Evolutionary conservation across 495 filamentous ascomycete genomes (phyloP), one percentile per base, ranked within the genome.

Genomic region (Xylaria nigripes): DNA sequence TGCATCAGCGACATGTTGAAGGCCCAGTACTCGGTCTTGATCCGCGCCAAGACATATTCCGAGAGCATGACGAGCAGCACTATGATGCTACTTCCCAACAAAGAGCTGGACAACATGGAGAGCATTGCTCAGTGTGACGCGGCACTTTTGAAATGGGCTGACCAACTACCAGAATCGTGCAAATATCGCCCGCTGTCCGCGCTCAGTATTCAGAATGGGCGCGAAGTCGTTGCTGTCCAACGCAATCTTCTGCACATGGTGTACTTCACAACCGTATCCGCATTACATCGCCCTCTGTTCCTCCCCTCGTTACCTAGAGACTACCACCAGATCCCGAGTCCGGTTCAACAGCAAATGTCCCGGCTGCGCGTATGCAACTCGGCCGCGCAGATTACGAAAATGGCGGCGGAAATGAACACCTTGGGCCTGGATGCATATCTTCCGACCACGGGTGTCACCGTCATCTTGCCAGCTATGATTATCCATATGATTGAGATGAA

Each of bases 401-500:
- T 94, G 62, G 86, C 85, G 8, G 78, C 82, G 48, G 81, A 86
- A 45, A 73, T 95, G 9, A 85, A 86, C 57, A 71, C 73, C 27
- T 71, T 83, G 27, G 75, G 83, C 55, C 74, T 95, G 3, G 88
- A 87, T 38, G 80, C 76, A 30, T 95, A 81, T 64, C 82, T 95
- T 16, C 89, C 90, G 9, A 93, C 90, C 0, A 89, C 87, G 0
- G 89, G 89, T 38, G 88, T 95, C 19, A 95, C 90, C 0, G 89
- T 94, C 9, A 80, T 95, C 10, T 80, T 95, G 4, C 90, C 90
- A 2, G 89, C 90, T 12, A 87, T 94, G 67, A 94, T 95, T 57
- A 91, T 94, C 50, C 89, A 95, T 62, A 76, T 95, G 18, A 79
- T 95, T 2, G 88, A 94, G 62, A 90, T 93, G 75, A 94, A 90